phyloP scores from a whole-genome alignment of 495 filamentous ascomycete genomes.

The Aspergillus campestris region DNA sequence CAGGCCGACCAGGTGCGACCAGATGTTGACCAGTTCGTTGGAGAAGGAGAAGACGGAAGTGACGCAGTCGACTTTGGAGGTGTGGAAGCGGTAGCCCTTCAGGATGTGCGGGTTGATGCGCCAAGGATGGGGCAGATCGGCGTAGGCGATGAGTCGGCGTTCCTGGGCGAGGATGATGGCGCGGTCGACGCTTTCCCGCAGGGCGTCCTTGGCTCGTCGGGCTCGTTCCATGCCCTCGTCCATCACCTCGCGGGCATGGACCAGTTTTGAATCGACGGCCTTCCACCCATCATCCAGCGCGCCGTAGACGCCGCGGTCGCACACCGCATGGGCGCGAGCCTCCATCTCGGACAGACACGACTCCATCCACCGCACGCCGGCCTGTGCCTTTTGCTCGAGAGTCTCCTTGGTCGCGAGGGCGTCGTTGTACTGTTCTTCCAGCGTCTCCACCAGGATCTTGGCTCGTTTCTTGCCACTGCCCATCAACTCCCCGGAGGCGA shows the following conservation, averaged over 20 bases:
- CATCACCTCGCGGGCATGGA: conserved; percentile 66
- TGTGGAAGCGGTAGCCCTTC: conserved; percentile 84
- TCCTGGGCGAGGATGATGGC: conserved; percentile 74
- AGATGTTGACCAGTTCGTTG: conserved; percentile 97
- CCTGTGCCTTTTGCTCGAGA: conserved; percentile 81
- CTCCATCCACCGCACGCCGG: conserved; percentile 81
- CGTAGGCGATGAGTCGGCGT: conserved; percentile 75
- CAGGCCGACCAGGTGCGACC: conserved; percentile 86
- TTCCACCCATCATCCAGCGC: conserved; percentile 61
- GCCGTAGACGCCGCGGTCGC: conserved; percentile 49
- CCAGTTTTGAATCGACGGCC: conserved; percentile 65
- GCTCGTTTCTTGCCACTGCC: conserved; percentile 78
- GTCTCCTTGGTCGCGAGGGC: conserved; percentile 80
- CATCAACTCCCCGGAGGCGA: conserved; percentile 85
- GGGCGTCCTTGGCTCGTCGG: conserved; percentile 61
- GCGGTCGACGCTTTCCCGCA: conserved; percentile 71
- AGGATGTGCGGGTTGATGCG: conserved; percentile 89
- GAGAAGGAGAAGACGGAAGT: conserved; percentile 72
- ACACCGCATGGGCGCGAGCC: conserved; percentile 65
- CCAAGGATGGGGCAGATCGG: conserved; percentile 89
- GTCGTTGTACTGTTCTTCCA: conserved; percentile 86
- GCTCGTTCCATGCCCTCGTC: conserved; percentile 80
- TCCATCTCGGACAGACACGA: conserved; percentile 77
- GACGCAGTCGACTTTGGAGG: conserved; percentile 79
- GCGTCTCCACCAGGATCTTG: conserved; percentile 81